Evolutionary conservation across 1,284 basidiomycete genomes (phyloP), one percentile per base, ranked within the genome.

Genomic region (Fomitopsis pinicola): DNA sequence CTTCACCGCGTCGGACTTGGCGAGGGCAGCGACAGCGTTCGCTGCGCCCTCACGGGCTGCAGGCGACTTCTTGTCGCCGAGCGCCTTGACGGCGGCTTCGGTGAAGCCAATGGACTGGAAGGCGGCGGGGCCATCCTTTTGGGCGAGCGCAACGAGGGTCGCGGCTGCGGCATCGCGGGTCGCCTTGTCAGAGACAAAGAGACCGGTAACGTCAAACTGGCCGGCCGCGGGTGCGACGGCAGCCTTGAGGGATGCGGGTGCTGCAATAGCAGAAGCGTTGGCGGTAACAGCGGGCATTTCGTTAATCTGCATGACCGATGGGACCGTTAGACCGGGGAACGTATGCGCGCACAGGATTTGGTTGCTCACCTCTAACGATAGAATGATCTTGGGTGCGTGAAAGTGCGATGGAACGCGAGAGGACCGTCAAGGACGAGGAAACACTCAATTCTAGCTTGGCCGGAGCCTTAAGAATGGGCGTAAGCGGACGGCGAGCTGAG

Each of bases 1-100:
- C 77, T 87, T 89, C 70, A 89, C 81, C 62, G 92, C 91, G 68
- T 91, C 93, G 69, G 88, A 83, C 75, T 88, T 87, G 71, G 90
- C 83, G 77, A 94, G 82, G 63, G 88, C 80, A 63, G 79, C 75
- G 70, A 97, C 77, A 68, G 92, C 88, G 74, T 80, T 77, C 58
- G 88, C 89, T 55, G 92, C 94, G 66, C 89, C 92, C 79, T 97
- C 92, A 73, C 94, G 92, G 66, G 89, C 86, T 65, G 88, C 86
- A 53, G 89, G 88, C 12, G 88, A 91, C 80, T 94, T 94, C 87
- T 96, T 97, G 86, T 97, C 94, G 75, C 81, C 82, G 66, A 95
- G 89, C 61, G 91, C 90, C 84, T 93, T 95, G 77, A 94, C 74
- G 69, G 89, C 80, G 69, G 94, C 94, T 66, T 91, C 89, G 62